Percentiles rank a stretch among this genome's conserved stretches.
These are phyloP conservation scores for Alternaria ethzedia DNA, from an alignment of 2,329 filamentous ascomycete genomes.

Conservation along the genomic window DNA sequence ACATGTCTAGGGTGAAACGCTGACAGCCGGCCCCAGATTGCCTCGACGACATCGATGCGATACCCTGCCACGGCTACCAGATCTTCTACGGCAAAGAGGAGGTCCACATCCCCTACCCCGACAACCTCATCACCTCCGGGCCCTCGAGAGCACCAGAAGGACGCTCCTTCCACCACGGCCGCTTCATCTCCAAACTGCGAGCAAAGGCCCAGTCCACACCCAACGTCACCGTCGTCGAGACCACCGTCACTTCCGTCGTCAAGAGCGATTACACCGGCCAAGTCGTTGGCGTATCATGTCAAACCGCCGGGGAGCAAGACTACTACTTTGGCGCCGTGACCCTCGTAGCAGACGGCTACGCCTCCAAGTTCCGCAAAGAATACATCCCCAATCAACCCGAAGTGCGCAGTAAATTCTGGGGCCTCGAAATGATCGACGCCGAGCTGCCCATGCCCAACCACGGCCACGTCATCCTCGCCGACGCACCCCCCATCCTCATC, in stretches of 20 bases:
- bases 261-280: conserved; percentile 71
- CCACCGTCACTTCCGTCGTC: conserved; percentile 79
- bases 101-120: conserved; percentile 80
- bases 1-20: background rate
- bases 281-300: conserved; percentile 81
- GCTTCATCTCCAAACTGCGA: conserved; percentile 85
- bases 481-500: conserved; percentile 79
- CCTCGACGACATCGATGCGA: conserved; percentile 85
- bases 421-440: conserved; percentile 88
- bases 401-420: conserved; percentile 88
- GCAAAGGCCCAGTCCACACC: conserved; percentile 73
- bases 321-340: conserved; percentile 87
- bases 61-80: conserved; percentile 84
- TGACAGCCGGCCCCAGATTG: conserved; percentile 61
- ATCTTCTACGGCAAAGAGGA: conserved; percentile 79
- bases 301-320: conserved; percentile 70
- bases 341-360: conserved; percentile 90
- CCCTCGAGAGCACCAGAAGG: conserved; percentile 65
- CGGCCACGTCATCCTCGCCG: conserved; percentile 86
- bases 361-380: conserved; percentile 86
- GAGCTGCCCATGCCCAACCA: conserved; percentile 75
- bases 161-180: conserved; percentile 88
- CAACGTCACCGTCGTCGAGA: conserved; percentile 92
- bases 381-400: conserved; percentile 71
- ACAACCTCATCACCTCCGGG: conserved; percentile 54